These are phyloP conservation scores for Sporormia fimetaria DNA, from an alignment of 495 filamentous ascomycete species.

Conservation along the genomic window DNA sequence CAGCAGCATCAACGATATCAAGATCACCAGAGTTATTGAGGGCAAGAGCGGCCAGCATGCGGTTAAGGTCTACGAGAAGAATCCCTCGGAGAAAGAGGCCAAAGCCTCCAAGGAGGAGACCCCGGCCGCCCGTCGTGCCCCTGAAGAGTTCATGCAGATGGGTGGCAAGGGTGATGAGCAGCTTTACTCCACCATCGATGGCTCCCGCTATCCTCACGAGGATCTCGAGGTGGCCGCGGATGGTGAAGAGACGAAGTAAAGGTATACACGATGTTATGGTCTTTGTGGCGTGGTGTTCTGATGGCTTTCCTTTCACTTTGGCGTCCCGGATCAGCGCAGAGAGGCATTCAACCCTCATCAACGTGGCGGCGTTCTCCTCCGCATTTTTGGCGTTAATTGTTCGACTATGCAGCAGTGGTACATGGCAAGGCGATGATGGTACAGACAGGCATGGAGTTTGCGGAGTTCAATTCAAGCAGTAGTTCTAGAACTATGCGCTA, in stretches of 20 bases:
- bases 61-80: conserved; percentile 72
- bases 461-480: too few species aligned
- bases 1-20: conserved; percentile 67
- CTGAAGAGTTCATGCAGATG: conserved; percentile 66
- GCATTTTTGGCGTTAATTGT: too few species aligned
- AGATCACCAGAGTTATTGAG: conserved; percentile 51
- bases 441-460: too few species aligned
- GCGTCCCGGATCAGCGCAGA: too few species aligned
- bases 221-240: conserved; percentile 1
- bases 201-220: conserved; percentile 32
- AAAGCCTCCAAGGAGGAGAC: conserved; percentile 41
- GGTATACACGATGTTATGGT: background rate
- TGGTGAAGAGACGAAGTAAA: background rate
- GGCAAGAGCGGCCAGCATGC: conserved; percentile 42
- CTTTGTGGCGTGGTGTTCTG: too few species aligned
- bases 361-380: too few species aligned
- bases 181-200: conserved; percentile 54
- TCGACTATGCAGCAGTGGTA: too few species aligned
- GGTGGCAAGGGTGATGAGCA: conserved; percentile 74
- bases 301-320: too few species aligned
- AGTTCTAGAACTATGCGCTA: too few species aligned
- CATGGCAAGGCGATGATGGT: too few species aligned
- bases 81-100: conserved; percentile 30
- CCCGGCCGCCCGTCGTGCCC: conserved; percentile 51
- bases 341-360: too few species aligned